Percentiles rank a stretch among this genome's conserved stretches.
phyloP scores from a whole-genome alignment of 225 moss, liverwort and hornwort species.

The Anthoceros angustus region DNA sequence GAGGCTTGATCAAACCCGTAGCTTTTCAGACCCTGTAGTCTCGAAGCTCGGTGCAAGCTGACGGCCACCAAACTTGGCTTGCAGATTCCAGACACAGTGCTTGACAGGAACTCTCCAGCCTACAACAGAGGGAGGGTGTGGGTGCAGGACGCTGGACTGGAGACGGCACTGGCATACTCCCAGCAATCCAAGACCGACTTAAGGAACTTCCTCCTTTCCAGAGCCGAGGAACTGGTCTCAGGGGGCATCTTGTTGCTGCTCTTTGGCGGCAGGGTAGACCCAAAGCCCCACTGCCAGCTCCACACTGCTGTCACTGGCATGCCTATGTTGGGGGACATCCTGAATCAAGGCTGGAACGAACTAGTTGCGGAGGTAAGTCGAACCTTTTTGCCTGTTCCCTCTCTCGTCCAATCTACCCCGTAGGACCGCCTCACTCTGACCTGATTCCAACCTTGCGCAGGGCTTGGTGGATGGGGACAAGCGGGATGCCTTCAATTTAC shows the following conservation, averaged over 20 bases:
- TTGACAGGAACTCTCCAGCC: slow-evolving; percentile 13
- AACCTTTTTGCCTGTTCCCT: neutral
- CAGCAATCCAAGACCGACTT: slow-evolving; percentile 12
- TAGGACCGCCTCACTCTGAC: too few relatives aligned
- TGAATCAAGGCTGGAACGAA: neutral
- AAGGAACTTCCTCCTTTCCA: slow-evolving; percentile 8
- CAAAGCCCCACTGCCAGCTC: slow-evolving; percentile 3
- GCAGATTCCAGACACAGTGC: slow-evolving; percentile 13
- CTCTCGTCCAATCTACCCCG: too few relatives aligned
- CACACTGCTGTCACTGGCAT: neutral
- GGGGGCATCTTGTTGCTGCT: slow-evolving; percentile 14
- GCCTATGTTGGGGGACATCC: neutral
- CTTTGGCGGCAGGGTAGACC: slow-evolving; percentile 8
- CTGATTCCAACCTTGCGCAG: neutral
- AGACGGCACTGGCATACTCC: slow-evolving; percentile 9
- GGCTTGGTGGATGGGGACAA: neutral
- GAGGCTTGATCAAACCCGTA: neutral
- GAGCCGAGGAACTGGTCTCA: slow-evolving; percentile 12
- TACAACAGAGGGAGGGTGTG: slow-evolving; percentile 11
- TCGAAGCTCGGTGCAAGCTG: neutral
- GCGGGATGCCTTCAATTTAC: neutral
- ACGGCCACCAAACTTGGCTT: neutral
- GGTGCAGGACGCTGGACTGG: slow-evolving; percentile 2
- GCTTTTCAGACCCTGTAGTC: neutral
- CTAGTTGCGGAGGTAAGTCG: neutral